Evolutionary conservation across 345 rosid genomes (phyloP).

Genomic region (Viola odorata): DNA sequence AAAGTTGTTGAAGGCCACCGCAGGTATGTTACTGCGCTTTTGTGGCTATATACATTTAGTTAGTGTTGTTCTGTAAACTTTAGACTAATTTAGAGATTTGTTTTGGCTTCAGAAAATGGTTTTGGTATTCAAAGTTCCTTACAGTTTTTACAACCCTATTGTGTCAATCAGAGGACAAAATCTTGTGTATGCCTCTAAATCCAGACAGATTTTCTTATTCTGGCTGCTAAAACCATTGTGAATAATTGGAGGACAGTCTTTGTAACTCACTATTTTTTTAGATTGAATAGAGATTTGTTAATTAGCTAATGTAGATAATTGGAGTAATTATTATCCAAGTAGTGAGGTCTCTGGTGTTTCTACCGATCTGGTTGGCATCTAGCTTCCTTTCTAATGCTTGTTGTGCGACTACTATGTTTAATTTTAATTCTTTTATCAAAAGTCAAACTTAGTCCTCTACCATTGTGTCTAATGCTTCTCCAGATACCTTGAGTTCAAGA

Average conservation of each 20-base stretch:
- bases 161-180: conserved; percentile 6
- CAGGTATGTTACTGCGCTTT: conserved; percentile 39
- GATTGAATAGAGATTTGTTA: background rate
- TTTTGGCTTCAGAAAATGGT: conserved; percentile 15
- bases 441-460: background rate
- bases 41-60: background rate
- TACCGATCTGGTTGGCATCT: background rate
- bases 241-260: background rate
- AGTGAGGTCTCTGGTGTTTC: conserved; percentile 1
- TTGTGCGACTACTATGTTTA: background rate
- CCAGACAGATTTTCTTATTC: conserved; percentile 4
- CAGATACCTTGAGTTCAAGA: conserved; percentile 89
- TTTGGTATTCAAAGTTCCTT: conserved; percentile 11
- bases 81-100: conserved; percentile 3
- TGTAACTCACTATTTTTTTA: background rate
- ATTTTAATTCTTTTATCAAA: background rate
- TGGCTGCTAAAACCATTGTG: conserved; percentile 7
- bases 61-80: background rate
- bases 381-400: background rate
- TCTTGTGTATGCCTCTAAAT: conserved; percentile 7
- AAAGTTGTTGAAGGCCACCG: conserved; percentile 99
- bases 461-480: background rate
- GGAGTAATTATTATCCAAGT: background rate
- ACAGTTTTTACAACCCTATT: conserved; percentile 3
- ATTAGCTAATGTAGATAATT: background rate